These are phyloP conservation scores for Rhynchospora tenuis DNA, from an alignment of 176 grass and related monocot species.

Conservation along the genomic window DNA sequence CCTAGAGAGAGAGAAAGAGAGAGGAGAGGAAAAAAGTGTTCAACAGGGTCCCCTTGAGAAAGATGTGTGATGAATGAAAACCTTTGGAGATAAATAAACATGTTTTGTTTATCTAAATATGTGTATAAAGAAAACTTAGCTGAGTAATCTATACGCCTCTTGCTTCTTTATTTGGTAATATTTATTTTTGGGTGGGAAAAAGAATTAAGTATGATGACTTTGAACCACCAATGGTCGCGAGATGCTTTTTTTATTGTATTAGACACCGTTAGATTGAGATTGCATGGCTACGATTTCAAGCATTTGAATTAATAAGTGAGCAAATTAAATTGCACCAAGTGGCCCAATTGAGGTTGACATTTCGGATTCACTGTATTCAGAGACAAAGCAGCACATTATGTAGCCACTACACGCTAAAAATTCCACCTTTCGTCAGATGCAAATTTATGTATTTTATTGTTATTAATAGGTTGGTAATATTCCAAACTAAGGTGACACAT, in stretches of 20 bases:
- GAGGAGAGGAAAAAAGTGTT: neutral
- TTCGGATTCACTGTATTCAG: neutral
- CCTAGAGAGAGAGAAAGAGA: neutral
- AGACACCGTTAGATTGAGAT: neutral
- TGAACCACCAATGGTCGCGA: neutral
- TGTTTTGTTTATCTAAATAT: neutral
- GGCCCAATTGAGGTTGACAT: neutral
- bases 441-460: no score
- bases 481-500: neutral
- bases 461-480: no score
- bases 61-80: neutral
- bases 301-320: neutral
- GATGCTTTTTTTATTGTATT: neutral
- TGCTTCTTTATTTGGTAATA: conserved; percentile 2
- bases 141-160: conserved; percentile 10
- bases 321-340: neutral
- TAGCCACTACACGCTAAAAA: neutral
- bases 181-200: neutral
- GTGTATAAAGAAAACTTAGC: neutral
- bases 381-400: neutral
- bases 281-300: conserved; percentile 6
- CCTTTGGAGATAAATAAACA: neutral
- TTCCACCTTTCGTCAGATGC: no score
- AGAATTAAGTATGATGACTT: neutral
- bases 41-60: neutral